Percentiles rank a stretch among this genome's conserved stretches.
Evolutionary conservation across 306 rosid species (phyloP).

Genomic region (Dalbergia cultrata): DNA sequence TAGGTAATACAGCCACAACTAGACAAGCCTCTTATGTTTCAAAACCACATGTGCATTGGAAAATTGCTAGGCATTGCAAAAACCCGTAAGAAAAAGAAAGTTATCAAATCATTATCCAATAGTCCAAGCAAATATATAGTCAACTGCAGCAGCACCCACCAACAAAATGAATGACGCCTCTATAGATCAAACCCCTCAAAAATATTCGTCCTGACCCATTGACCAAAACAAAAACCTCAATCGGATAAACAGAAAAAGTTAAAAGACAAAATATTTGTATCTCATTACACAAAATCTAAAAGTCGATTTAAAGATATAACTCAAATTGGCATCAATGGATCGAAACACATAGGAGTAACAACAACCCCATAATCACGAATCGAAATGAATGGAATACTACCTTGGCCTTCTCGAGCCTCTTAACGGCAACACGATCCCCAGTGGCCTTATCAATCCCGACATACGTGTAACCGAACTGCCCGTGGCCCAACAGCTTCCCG

Average conservation of each 20-base stretch:
- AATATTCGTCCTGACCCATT: conserved; percentile 28
- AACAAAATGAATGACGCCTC: conserved; percentile 4
- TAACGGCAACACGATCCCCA: conserved; percentile 97
- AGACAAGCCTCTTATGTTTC: conserved; percentile 16
- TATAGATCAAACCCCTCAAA: conserved; percentile 13
- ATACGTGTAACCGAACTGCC: conserved; percentile 96
- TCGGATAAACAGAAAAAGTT: background rate
- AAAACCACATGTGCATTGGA: conserved; percentile 27
- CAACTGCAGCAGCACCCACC: conserved; percentile 31
- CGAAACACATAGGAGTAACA: background rate
- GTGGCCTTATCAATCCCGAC: conserved; percentile 77
- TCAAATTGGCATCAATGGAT: background rate
- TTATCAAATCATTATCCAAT: conserved; percentile 9
- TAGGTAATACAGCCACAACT: background rate
- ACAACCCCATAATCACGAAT: background rate
- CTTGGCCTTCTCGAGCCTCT: conserved; percentile 91
- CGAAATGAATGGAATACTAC: conserved; percentile 39
- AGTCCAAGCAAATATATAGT: conserved; percentile 29
- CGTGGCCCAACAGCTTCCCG: conserved; percentile 94
- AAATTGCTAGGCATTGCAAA: conserved; percentile 41
- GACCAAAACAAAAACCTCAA: conserved; percentile 37
- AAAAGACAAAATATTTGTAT: background rate
- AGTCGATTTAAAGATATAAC: background rate
- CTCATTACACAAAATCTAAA: conserved; percentile 30
- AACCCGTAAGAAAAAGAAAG: conserved; percentile 18